Evolutionary conservation across 202 grass and related monocot species (phyloP).

Genomic region (Carex arenaria): DNA sequence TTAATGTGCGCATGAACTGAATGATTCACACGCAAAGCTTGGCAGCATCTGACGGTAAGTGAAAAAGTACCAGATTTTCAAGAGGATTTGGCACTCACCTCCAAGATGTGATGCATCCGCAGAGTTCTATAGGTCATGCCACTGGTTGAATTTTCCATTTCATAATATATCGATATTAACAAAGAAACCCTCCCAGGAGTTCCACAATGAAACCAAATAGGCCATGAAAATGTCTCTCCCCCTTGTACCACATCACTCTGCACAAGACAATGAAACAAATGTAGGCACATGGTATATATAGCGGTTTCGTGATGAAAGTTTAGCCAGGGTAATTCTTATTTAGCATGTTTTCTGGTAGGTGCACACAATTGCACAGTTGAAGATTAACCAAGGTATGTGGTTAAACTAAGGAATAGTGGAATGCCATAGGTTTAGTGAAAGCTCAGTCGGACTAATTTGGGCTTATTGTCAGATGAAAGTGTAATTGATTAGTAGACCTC

Average conservation of each 20-base stretch:
- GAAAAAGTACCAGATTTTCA: not conserved
- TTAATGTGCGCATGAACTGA: not conserved
- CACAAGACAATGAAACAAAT: slow-evolving; percentile 31
- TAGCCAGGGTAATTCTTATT: not conserved
- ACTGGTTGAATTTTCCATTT: slow-evolving; percentile 65
- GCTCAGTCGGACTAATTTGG: not conserved
- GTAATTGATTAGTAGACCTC: not conserved
- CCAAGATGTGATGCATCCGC: slow-evolving; percentile 67
- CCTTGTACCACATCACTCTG: slow-evolving; percentile 77
- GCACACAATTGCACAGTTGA: not conserved
- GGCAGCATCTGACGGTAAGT: not conserved
- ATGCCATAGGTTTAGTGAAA: not conserved
- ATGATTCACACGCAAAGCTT: not conserved
- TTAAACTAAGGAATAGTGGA: not conserved
- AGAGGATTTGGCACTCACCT: slow-evolving; percentile 41
- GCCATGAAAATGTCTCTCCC: slow-evolving; percentile 61
- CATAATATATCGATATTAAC: slow-evolving; percentile 89
- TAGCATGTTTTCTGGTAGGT: not conserved
- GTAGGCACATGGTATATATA: slow-evolving; percentile 5
- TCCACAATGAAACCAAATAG: slow-evolving; percentile 98
- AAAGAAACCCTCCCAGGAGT: slow-evolving; percentile 64
- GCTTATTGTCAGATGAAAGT: not conserved
- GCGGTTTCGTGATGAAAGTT: not conserved
- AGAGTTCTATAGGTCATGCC: slow-evolving; percentile 93
- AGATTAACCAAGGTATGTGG: not conserved